These are phyloP conservation scores for Ophiostoma montium DNA, from an alignment of 2,329 filamentous ascomycete species.

Conservation along the genomic window DNA sequence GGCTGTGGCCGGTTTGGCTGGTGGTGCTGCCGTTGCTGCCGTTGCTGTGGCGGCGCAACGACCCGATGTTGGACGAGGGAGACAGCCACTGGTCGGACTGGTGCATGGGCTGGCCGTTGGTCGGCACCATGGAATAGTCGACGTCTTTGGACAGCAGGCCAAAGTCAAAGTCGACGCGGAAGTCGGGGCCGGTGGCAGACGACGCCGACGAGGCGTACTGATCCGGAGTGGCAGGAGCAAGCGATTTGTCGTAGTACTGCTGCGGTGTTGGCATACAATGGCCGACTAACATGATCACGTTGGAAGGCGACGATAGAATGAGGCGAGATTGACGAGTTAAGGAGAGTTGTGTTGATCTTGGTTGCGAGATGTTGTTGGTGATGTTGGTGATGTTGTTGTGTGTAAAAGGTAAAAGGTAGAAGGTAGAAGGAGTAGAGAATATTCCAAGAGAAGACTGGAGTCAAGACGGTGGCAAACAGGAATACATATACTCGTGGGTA, in stretches of 20 bases:
- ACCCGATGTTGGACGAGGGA: slow-evolving; percentile 13
- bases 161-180: neutral
- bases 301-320: too few species aligned
- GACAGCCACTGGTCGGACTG: slow-evolving; percentile 28
- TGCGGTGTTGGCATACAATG: slow-evolving; percentile 1
- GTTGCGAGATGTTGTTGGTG: neutral
- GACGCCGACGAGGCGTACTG: slow-evolving; percentile 11
- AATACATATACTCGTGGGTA: too few species aligned
- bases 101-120: slow-evolving; percentile 19
- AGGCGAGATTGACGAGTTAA: too few species aligned
- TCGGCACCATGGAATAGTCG: slow-evolving; percentile 13
- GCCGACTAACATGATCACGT: slow-evolving; percentile 13
- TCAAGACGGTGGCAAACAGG: too few species aligned
- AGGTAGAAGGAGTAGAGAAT: too few species aligned
- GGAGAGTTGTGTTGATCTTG: neutral
- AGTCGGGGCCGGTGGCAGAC: slow-evolving; percentile 4
- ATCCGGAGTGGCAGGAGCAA: too few species aligned
- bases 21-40: too few species aligned
- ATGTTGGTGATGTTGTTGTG: too few species aligned
- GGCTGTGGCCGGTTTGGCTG: slow-evolving; percentile 40
- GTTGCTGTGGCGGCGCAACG: too few species aligned
- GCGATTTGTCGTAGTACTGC: slow-evolving; percentile 5
- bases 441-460: too few species aligned
- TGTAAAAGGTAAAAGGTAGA: too few species aligned
- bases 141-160: neutral